Evolutionary conservation across 176 grass and related monocot species (phyloP).

Genomic region (Elaeis guineensis): DNA sequence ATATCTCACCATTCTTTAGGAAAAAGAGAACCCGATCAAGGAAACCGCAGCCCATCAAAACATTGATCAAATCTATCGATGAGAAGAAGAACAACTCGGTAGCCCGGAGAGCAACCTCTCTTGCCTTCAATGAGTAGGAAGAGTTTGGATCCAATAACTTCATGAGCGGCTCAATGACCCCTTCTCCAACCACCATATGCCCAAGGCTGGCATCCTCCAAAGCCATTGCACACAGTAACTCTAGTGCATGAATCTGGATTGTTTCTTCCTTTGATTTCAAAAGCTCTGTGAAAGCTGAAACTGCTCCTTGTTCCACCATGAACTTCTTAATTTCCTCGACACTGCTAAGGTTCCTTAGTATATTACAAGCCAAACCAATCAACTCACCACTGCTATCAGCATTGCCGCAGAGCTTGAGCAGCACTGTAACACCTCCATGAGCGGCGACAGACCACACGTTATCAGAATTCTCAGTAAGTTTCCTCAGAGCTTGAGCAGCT

Average conservation of each 20-base stretch:
- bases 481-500: conserved; percentile 42
- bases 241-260: conserved; percentile 43
- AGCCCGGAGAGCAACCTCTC: conserved; percentile 62
- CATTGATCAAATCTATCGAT: conserved; percentile 30
- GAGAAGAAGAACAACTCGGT: conserved; percentile 60
- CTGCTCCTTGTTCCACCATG: conserved; percentile 65
- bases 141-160: conserved; percentile 64
- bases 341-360: conserved; percentile 58
- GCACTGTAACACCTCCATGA: conserved; percentile 63
- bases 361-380: conserved; percentile 42
- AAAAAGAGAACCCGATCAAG: conserved; percentile 50
- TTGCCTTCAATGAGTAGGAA: conserved; percentile 56
- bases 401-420: conserved; percentile 36
- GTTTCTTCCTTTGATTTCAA: conserved; percentile 51
- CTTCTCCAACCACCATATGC: conserved; percentile 43
- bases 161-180: conserved; percentile 47
- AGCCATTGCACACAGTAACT: conserved; percentile 50
- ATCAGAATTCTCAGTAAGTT: conserved; percentile 84
- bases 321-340: conserved; percentile 77
- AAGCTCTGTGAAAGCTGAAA: conserved; percentile 52
- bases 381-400: conserved; percentile 33
- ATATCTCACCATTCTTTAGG: conserved; percentile 54
- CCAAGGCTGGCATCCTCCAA: conserved; percentile 40
- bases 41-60: conserved; percentile 34
- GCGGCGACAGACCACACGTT: conserved; percentile 93